phyloP scores from a whole-genome alignment of 169 alveolate genomes.

The Eimeria sp. region DNA sequence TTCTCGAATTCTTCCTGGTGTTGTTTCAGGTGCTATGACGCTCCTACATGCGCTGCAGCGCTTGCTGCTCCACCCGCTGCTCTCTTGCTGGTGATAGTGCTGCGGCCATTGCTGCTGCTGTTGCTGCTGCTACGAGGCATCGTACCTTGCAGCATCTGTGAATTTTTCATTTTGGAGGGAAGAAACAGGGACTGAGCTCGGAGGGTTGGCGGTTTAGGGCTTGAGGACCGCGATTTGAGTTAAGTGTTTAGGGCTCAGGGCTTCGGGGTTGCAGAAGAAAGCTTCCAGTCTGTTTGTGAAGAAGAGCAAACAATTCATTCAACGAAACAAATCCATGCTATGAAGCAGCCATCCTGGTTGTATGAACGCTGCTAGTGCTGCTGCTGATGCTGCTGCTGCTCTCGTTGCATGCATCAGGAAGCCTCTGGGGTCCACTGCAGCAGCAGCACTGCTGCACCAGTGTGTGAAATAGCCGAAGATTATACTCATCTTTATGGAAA shows the following conservation, averaged over 20 bases:
- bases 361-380: neutral
- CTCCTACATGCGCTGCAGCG: neutral
- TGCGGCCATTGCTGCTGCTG: no score
- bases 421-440: neutral
- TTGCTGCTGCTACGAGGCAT: no score
- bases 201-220: neutral
- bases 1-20: neutral
- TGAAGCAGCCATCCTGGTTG: neutral
- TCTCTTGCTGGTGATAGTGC: neutral
- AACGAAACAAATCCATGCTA: neutral
- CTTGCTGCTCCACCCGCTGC: neutral
- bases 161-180: neutral
- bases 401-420: neutral
- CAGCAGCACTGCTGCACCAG: neutral
- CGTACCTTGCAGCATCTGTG: conserved; percentile 26
- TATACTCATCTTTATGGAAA: neutral
- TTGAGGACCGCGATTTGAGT: no score
- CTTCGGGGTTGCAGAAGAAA: neutral
- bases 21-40: neutral
- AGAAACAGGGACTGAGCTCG: neutral
- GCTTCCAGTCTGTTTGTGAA: neutral
- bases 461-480: neutral
- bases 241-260: neutral
- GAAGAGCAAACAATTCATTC: neutral
- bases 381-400: conserved; percentile 7